Evolutionary conservation across 1,139 yeast genomes (phyloP), one percentile per base, ranked within the genome.

Genomic region (Hanseniaspora sp.): DNA sequence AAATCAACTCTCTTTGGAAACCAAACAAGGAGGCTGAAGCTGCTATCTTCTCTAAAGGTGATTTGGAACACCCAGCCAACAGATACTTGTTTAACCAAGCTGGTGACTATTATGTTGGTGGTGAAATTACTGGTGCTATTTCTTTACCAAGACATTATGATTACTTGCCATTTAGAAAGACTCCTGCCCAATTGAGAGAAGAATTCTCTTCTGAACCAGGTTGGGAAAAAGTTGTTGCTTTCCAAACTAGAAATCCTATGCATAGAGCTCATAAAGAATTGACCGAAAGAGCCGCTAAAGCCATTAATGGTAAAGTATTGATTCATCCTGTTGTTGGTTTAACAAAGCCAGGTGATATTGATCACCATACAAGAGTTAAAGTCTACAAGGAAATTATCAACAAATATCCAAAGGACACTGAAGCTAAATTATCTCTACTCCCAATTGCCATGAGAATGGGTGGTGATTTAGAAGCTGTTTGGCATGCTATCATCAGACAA

Each of bases 381-480:
- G 97, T 90, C 9, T 90, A 90, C 74, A 86, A 85, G 71, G 94
- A 92, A 63, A 82, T 90, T 63, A 79, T 90, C 69, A 85, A 88
- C 70, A 83, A 92, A 65, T 90, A 86, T 71, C 97, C 97, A 56
- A 84, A 82, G 58, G 96, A 96, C 56, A 82, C 90, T 77, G 45
- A 49, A 34, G 97, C 96, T 12, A 80, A 86, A 60, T 75, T 90
- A 59, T 83, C 96, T 12, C 74, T 90, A 60, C 75, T 90, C 65
- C 97, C 97, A 17, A 76, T 90, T 64, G 97, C 97, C 51, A 90
- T 90, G 97, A 82, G 97, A 76, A 90, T 90, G 97, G 96, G 95
- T 58, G 97, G 97, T 70, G 96, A 92, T 70, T 82, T 96, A 69
- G 97, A 90, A 73, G 97, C 97, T 37, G 84, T 90, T 54, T 90